Base-by-base conservation (phyloP, 192 early-diverging fungal species). In the Backusella macrospora region DNA sequence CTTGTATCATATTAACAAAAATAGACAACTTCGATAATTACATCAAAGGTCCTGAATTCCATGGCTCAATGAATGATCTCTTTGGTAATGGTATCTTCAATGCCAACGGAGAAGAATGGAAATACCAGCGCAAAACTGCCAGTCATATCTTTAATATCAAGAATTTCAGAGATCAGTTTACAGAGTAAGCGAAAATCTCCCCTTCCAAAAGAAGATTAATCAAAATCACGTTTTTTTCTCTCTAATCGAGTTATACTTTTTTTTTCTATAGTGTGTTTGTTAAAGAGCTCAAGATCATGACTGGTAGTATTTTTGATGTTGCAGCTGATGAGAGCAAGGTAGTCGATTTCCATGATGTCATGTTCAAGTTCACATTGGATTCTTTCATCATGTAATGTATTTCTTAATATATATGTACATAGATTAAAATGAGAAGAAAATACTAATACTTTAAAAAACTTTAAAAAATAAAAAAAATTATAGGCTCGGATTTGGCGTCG, bases 11-110 rank as follows among this genome's bases (percentile, higher is more conserved):
- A 34, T 34, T 34, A 1, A 23, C 21, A 23, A 52, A 1, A 52
- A 52, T 34, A 79, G 78, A 37, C 52, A 79, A 79, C 43, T 81
- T 81, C 59, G 76, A 75, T 37, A 81, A 81, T 23, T 81, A 81
- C n/a, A 64, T 62, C 49, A 81, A 81, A 45, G 81, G 83, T 5
- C 77, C 83, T 10, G 73, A 65, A 23, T 84, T 86, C 34, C 74
- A 82, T 16, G 73, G 62, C 6, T 78, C 76, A 39, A 80, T 85
- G 48, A 77, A 83, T 26, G 83, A 86, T 52, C 73, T 91, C 26
- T 78, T 92, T 34, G 91, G 91, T 6, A 71, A 85, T 49, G 91
- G 91, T 37, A 92, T 92, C 73, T 92, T 93, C 73, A 90, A 88
- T 78, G 79, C 85, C 3, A 91, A 93, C 68, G 92, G 92, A 18